Base-by-base conservation (phyloP, 805 yeast genomes). In the Hemisphaericaspora nanyangensis region DNA sequence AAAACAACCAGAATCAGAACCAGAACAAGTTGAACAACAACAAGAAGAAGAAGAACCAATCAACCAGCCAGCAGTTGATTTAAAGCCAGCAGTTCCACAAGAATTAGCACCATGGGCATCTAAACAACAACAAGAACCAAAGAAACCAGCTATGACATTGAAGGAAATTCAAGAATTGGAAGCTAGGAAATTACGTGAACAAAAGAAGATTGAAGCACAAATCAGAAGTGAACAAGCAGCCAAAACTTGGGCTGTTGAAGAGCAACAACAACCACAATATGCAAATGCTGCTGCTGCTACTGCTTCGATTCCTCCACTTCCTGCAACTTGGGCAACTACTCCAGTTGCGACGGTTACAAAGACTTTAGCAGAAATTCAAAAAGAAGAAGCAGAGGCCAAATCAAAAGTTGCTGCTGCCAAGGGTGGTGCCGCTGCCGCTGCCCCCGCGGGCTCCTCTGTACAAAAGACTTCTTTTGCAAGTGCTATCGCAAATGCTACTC, bases 311-410 rank as follows among this genome's bases (percentile, higher is more conserved):
- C 46, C 59, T 6, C 48, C 48, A 3, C 55, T 72, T 31, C 76
- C 77, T 10, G 59, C 72, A n/a, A 61, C 68, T 30, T 74, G 79
- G 79, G 72, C 61, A 28, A 40, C 51, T 16, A 46, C 52, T 17
- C 35, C 55, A 5, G 19, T 56, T 1, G 34, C 50, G 12, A 34
- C 44, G n/a, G 52, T 54, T 11, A 73, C 43, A 24, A 58, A 61
- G 54, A 69, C 83, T 0, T 63, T 80, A 39, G 79, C 77, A 10
- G 85, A 80, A 39, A 79, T 80, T 44, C 83, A 79, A 52, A 71
- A 60, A 42, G 85, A 80, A 57, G 82, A 79, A 55, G 74, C 65
- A 27, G 70, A 59, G 33, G 68, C 68, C 17, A 63, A 63, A 12
- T 50, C 50, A 27, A 52, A 46, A 38, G 44, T 47, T 12, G 48